Evolutionary conservation across 768 basidiomycete species (phyloP), one percentile per base, ranked within the genome.

Genomic region (Cyclocybe aegerita): DNA sequence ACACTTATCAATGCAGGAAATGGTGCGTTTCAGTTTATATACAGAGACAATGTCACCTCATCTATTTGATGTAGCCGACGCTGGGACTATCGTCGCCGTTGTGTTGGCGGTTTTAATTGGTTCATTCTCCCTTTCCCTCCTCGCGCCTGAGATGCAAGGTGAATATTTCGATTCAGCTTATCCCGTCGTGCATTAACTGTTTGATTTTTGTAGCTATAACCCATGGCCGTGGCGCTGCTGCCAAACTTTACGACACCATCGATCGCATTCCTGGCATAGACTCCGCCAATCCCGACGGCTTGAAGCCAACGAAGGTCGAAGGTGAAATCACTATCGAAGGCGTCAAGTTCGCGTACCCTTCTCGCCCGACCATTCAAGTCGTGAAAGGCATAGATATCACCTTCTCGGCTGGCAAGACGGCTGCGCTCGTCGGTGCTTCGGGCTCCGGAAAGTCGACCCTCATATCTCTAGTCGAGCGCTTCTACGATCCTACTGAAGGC

Each of bases 91-190:
- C 5, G 5, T 23, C 5, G 23, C 23, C 23, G 23, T 23, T 23
- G 4, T 23, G 23, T 23, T 23, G 23, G 23, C 23, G 5, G 5
- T 23, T 5, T 3, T 23, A 5, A 23, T 23, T 23, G 23, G 23
- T 23, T 23, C 23, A 23, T 93, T 96, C 75, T 91, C 90, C 11
- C 72, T 93, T 46, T 87, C 85, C 2, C 59, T 89, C 64, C 68
- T 96, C 46, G 86, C 88, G 0, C 94, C 95, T 0, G 92, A 96
- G 62, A 71, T 93, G 70, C 87, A 88, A 78, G 83, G 86, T 82
- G n/a, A n/a, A n/a, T n/a, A n/a, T n/a, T n/a, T n/a, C n/a, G n/a
- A n/a, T n/a, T n/a, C n/a, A n/a, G n/a, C n/a, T n/a, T n/a, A n/a
- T n/a, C n/a, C n/a, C n/a, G n/a, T n/a, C n/a, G n/a, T n/a, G n/a